Evolutionary conservation across 305 asterid species (phyloP).

Genomic region (Fraxinus xanthoxyloides): DNA sequence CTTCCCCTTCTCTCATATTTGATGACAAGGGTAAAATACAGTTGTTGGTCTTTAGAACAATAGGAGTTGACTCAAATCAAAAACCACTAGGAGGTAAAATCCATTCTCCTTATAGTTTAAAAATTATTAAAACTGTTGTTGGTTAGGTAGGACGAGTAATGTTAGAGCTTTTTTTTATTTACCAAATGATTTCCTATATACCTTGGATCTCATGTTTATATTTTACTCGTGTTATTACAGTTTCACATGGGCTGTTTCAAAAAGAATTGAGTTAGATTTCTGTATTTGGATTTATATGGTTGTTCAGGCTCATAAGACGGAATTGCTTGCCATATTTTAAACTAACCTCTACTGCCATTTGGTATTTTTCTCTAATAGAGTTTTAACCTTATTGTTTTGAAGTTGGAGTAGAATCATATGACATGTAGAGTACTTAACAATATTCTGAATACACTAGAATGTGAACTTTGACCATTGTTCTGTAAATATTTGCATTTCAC

Average conservation of each 20-base stretch:
- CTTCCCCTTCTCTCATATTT: background rate
- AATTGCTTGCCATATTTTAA: background rate
- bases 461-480: background rate
- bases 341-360: background rate
- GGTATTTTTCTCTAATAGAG: background rate
- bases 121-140: background rate
- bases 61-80: background rate
- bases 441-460: background rate
- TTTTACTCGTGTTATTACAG: background rate
- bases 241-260: background rate
- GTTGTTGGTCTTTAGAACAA: background rate
- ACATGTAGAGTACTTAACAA: background rate
- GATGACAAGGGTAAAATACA: background rate
- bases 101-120: background rate
- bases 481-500: constrained; percentile 7
- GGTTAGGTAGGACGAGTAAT: background rate
- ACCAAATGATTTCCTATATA: background rate
- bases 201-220: background rate
- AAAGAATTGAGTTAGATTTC: background rate
- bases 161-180: background rate
- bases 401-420: background rate
- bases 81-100: background rate
- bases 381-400: background rate
- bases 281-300: background rate
- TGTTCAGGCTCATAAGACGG: background rate